Evolutionary conservation across 371 early-diverging fungal genomes (phyloP), one percentile per base, ranked within the genome.

Genomic region (Mucor circinelloides): DNA sequence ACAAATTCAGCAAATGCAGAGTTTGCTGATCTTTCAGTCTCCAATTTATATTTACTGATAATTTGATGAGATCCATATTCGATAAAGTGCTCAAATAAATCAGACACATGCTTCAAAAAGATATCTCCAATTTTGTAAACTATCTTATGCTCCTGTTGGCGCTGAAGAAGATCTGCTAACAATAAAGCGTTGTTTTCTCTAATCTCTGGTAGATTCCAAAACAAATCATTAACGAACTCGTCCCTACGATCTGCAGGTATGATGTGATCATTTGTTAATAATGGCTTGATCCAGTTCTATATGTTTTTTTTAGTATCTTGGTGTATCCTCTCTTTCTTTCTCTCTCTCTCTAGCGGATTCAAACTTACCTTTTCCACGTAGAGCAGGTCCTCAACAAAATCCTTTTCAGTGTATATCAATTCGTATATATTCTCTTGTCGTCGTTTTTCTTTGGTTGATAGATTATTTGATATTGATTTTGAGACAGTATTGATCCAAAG

Each of bases 401-500:
- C 94, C 67, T 87, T 87, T 73, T 96, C 96, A 6, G 92, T 94
- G 58, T 92, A 86, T 36, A 97, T 90, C 52, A 96, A 66, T 78
- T 97, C 97, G 70, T 88, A 96, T 60, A 97, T 93, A 48, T 89
- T 89, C 71, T 97, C 96, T 72, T 97, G 97, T 0, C 97, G 87
- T 68, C 89, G 91, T 64, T 85, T 85, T 75, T 97, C 97, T 42
- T 85, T 70, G 15, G 84, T 76, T 8, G 89, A 87, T 1, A 93
- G 79, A 0, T 83, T 81, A 28, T 88, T 85, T 3, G 85, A 70
- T 15, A 95, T 74, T 13, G 87, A 85, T 66, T 85, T 84, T 6
- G 93, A 87, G 23, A 85, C 88, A 7, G 84, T 81, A 10, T 82
- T 80, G 36, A 83, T 80, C 88, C 88, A 88, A 36, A 88, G 69